phyloP scores from a whole-genome alignment of 345 rosid genomes.

The Brassica rapa region DNA sequence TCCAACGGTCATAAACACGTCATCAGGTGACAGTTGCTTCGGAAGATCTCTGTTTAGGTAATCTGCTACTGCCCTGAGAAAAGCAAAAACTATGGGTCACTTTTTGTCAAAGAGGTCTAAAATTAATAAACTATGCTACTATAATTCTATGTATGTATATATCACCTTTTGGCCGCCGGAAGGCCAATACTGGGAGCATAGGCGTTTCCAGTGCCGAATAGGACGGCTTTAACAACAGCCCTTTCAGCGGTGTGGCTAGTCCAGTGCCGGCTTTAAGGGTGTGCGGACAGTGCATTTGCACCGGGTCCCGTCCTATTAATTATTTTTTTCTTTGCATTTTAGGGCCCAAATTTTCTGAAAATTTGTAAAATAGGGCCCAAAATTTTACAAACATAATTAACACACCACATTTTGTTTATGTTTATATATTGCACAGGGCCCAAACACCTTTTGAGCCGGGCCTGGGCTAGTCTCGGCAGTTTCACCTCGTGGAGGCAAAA shows the following conservation, averaged over 20 bases:
- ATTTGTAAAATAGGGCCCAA: too few relatives aligned
- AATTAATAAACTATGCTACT: neutral
- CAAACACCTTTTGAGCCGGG: too few relatives aligned
- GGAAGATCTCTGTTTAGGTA: constrained; percentile 46
- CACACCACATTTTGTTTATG: too few relatives aligned
- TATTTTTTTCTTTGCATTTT: too few relatives aligned
- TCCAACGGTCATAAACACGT: constrained; percentile 53
- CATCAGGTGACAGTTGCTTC: constrained; percentile 48
- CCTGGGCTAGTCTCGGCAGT: constrained; percentile 48
- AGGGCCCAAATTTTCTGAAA: too few relatives aligned
- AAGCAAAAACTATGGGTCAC: too few relatives aligned
- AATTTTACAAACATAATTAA: too few relatives aligned
- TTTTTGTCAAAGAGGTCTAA: neutral
- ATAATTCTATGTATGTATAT: neutral
- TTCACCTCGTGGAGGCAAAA: constrained; percentile 46
- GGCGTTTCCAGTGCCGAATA: constrained; percentile 49
- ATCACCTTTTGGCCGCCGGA: constrained; percentile 51
- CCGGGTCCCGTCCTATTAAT: too few relatives aligned
- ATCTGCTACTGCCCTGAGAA: constrained; percentile 48
- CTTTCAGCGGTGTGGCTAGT: constrained; percentile 53
- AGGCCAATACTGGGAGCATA: constrained; percentile 53
- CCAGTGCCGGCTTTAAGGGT: too few relatives aligned
- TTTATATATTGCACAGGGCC: too few relatives aligned
- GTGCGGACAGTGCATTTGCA: too few relatives aligned
- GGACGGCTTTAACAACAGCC: constrained; percentile 51